Base-by-base conservation (phyloP, 2,329 filamentous ascomycete species). In the Biscogniauxia mediterranea region DNA sequence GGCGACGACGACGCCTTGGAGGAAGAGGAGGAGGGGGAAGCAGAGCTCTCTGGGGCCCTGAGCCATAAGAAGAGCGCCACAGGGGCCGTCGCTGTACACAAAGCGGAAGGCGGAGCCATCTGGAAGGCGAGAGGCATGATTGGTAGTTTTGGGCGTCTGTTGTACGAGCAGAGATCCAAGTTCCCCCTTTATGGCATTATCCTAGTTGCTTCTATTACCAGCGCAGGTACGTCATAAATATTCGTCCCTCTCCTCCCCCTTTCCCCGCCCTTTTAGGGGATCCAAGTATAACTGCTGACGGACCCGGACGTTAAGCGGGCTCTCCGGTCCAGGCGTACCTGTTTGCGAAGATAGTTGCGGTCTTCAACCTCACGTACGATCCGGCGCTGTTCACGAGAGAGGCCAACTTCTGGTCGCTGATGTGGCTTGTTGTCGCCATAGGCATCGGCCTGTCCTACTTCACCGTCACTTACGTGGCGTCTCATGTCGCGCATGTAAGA, bases 381-480 rank as follows among this genome's bases (percentile, higher is more conserved):
- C 53, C 68, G 8, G 59, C 68, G 3, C 74, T 74, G 58, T 74
- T 78, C 54, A 68, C 73, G 51, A 72, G 76, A 1, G 75, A 80
- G 50, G 81, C 80, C 32, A 79, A 83, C 56, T 89, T 89, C 71
- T 90, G 85, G 85, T 81, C 85, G 0, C 78, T 87, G 61, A 89
- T 90, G 84, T 90, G 87, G 78, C 78, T 85, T 20, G 73, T 86
- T 0, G 75, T 89, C 26, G 87, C 86, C 1, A 76, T 83, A 4
- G 80, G 75, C 9, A 74, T 81, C 9, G 84, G 83, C 1, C 1
- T 83, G 0, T 75, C 80, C 17, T 89, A 89, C 71, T 84, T 85
- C 64, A 61, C 78, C 21, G 74, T 85, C 6, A 78, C 77, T 0
- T 74, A 70, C 53, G 70, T 77, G 3, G 75, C 84, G 1, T 83